phyloP scores from a whole-genome alignment of 805 yeast genomes.

The Metschnikowia santaceciliae region DNA sequence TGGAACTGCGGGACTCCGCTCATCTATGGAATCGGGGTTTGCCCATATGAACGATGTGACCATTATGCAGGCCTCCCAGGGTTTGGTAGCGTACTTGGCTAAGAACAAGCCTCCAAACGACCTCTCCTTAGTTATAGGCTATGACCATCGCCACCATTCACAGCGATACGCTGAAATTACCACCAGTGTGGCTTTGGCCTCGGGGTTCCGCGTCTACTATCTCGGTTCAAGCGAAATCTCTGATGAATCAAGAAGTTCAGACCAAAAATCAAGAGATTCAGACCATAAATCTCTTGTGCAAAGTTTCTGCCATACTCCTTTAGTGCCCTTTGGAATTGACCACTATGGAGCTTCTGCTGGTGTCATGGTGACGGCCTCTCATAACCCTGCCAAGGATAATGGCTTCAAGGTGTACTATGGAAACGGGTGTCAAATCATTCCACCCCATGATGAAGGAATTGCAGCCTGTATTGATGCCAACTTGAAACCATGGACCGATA shows the following conservation, averaged over 20 bases:
- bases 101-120: slow-evolving; percentile 15
- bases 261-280: background rate
- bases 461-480: slow-evolving; percentile 60
- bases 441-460: slow-evolving; percentile 80
- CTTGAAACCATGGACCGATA: slow-evolving; percentile 51
- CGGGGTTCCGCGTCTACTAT: slow-evolving; percentile 68
- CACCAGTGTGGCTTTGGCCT: slow-evolving; percentile 63
- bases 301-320: slow-evolving; percentile 71
- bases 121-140: slow-evolving; percentile 69
- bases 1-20: slow-evolving; percentile 92
- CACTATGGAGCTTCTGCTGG: slow-evolving; percentile 65
- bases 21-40: slow-evolving; percentile 89
- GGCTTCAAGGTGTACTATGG: slow-evolving; percentile 93
- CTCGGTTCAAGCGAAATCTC: slow-evolving; percentile 44
- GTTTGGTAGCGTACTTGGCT: slow-evolving; percentile 52
- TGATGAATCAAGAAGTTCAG: slow-evolving; percentile 17
- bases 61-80: slow-evolving; percentile 86
- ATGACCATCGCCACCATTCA: slow-evolving; percentile 87
- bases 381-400: slow-evolving; percentile 80
- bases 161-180: slow-evolving; percentile 73
- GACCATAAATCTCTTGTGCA: background rate
- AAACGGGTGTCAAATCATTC: slow-evolving; percentile 94
- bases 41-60: slow-evolving; percentile 86
- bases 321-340: slow-evolving; percentile 86
- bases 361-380: slow-evolving; percentile 90